Evolutionary conservation across 108 stramenopile genomes (phyloP).

Genomic region (Pseudonitzschia multiseries): DNA sequence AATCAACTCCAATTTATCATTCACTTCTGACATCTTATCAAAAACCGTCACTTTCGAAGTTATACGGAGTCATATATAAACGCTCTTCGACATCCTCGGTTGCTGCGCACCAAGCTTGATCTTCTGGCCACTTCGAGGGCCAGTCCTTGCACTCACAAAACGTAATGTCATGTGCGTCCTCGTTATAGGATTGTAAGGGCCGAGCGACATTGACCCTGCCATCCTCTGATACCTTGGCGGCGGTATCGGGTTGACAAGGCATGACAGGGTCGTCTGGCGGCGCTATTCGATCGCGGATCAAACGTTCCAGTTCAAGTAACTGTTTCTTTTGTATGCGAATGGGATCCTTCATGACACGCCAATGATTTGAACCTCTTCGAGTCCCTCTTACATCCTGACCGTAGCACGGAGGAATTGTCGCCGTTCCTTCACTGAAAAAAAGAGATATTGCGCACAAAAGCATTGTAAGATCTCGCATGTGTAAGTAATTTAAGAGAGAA

Average conservation of each 20-base stretch:
- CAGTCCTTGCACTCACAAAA: slow-evolving; percentile 52
- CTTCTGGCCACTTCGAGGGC: slow-evolving; percentile 35
- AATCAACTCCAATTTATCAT: too few species aligned
- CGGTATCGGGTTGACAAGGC: slow-evolving; percentile 37
- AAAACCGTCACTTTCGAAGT: slow-evolving; percentile 31
- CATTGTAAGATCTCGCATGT: too few species aligned
- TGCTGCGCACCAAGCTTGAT: slow-evolving; percentile 32
- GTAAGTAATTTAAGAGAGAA: neutral
- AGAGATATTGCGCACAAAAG: too few species aligned
- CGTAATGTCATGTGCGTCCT: slow-evolving; percentile 19
- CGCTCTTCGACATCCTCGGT: slow-evolving; percentile 18
- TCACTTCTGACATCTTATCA: neutral
- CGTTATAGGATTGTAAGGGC: slow-evolving; percentile 26
- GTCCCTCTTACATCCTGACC: slow-evolving; percentile 1
- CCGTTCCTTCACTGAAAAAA: slow-evolving; percentile 6
- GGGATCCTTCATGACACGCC: slow-evolving; percentile 43
- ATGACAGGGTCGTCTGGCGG: slow-evolving; percentile 24
- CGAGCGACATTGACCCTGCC: slow-evolving; percentile 31
- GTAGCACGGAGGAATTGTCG: slow-evolving; percentile 47
- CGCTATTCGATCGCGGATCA: slow-evolving; percentile 40
- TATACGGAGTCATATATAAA: slow-evolving; percentile 43
- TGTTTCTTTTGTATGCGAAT: slow-evolving; percentile 31
- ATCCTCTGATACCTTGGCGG: slow-evolving; percentile 29
- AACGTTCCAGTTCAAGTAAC: slow-evolving; percentile 31
- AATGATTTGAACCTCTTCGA: slow-evolving; percentile 20